Base-by-base conservation (phyloP, 495 filamentous ascomycete species). In the Aspergillus bertholletiae region DNA sequence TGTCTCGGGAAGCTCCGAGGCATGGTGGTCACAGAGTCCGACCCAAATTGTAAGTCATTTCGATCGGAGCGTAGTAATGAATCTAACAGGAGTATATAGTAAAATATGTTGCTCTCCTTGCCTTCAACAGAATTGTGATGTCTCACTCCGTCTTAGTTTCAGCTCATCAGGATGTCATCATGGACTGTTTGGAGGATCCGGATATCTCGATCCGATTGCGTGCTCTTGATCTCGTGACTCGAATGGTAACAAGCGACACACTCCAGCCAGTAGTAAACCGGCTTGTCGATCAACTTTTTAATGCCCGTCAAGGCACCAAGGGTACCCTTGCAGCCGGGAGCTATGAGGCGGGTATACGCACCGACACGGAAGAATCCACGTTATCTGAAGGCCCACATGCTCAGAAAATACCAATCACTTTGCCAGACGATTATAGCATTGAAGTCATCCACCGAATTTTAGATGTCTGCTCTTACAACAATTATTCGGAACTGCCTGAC, bases 201-300 rank as follows among this genome's bases (percentile, higher is more conserved):
- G 94, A 98, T 66, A 90, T 98, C 39, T 93, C 93, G n/a, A 97
- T 98, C 56, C 86, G 94, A 49, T 83, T 95, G 57, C 88, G 96
- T 60, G 92, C 95, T 7, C 79, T 98, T 9, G 92, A 97, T 59
- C 79, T 98, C 22, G 89, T 89, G 5, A 87, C 92, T 21, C 89
- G 88, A 26, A 97, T 97, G 89, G 90, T 96, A 55, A 90, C 83
- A 60, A 83, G 78, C 46, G 90, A 95, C 46, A 96, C 89, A 56
- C 66, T 98, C 6, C 78, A 87, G 23, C 77, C 77, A n/a, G 87
- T 97, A 20, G 90, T 97, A 21, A 86, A 89, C 39, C 89, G 89
- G 13, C 76, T 98, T 21, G 85, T 97, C 74, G 79, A 81, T 46
- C 94, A 98, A 69, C 82, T 98, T 1, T 83, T 80, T 60, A 72